Percentiles rank a stretch among this genome's conserved stretches.
Conservation (phyloP, 176 grass and related monocot species). For the Bromus sterilis region DNA sequence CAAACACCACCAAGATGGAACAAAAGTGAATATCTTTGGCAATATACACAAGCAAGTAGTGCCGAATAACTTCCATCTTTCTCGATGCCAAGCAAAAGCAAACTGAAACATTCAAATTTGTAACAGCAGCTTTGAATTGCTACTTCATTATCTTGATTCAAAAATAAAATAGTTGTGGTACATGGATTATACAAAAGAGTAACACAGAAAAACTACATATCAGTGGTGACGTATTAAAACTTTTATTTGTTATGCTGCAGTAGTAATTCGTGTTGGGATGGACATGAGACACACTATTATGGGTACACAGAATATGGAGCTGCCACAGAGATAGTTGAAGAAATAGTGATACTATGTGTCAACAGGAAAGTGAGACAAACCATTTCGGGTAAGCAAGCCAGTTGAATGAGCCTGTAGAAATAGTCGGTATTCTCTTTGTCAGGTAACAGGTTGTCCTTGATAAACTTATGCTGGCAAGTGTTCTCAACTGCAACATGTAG, state of each 20-base stretch:
- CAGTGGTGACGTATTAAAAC: neutral
- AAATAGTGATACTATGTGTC: neutral
- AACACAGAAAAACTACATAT: neutral
- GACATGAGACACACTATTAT: neutral
- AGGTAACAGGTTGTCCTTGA: slow-evolving; percentile 13
- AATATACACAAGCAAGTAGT: neutral
- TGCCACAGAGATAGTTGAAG: neutral
- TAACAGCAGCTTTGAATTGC: neutral
- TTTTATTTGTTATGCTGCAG: neutral
- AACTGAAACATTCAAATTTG: neutral
- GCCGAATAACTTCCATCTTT: neutral
- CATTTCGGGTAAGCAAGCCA: slow-evolving; percentile 18
- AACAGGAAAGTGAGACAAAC: slow-evolving; percentile 4
- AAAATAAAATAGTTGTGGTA: neutral
- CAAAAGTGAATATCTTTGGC: neutral
- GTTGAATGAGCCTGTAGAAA: slow-evolving; percentile 13
- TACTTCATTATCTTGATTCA: neutral
- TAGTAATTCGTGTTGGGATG: neutral
- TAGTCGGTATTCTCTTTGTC: neutral
- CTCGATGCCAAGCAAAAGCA: neutral
- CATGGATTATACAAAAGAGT: neutral
- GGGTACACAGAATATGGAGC: neutral
- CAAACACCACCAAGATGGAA: neutral
- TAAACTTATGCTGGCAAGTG: slow-evolving; percentile 25
- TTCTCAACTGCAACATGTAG: slow-evolving; percentile 25